phyloP scores from a whole-genome alignment of 2,329 filamentous ascomycete genomes.

The Westerdykella aurantiaca region DNA sequence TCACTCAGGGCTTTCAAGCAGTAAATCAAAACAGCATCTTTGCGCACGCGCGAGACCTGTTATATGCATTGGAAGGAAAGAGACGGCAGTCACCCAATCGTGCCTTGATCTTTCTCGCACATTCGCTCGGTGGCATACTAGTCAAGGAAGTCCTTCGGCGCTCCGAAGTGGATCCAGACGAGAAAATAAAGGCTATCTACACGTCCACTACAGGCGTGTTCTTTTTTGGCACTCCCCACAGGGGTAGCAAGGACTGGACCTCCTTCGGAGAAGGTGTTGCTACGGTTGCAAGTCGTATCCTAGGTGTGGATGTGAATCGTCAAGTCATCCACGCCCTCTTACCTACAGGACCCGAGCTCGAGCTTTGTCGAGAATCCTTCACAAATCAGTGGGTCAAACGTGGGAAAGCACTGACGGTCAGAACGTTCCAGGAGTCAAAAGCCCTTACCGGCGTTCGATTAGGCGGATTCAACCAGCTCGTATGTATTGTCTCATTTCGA shows the following conservation, averaged over 20 bases:
- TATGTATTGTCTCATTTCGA: neutral
- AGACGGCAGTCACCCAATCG: neutral
- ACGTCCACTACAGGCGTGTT: neutral
- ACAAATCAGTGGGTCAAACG: neutral
- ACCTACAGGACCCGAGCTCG: neutral
- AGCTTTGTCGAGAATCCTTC: constrained; percentile 1
- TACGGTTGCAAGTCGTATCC: neutral
- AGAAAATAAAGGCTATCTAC: neutral
- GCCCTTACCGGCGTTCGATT: neutral
- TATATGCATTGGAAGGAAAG: constrained; percentile 2
- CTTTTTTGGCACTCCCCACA: constrained; percentile 1
- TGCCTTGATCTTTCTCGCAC: neutral
- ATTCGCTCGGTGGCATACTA: constrained; percentile 1
- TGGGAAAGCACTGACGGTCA: neutral
- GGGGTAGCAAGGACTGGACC: constrained; percentile 1
- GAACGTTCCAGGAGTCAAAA: constrained; percentile 1
- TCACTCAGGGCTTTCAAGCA: constrained; percentile 5
- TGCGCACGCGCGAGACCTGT: constrained; percentile 5
- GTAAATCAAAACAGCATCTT: constrained; percentile 7
- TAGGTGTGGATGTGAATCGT: neutral
- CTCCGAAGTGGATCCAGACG: constrained; percentile 1
- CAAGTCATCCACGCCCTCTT: neutral
- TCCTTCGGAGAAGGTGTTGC: neutral
- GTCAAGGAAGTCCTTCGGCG: constrained; percentile 1
- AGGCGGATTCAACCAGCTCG: neutral